Base-by-base conservation (phyloP, 2,329 filamentous ascomycete genomes). In the Penicillium fuscoglaucum region DNA sequence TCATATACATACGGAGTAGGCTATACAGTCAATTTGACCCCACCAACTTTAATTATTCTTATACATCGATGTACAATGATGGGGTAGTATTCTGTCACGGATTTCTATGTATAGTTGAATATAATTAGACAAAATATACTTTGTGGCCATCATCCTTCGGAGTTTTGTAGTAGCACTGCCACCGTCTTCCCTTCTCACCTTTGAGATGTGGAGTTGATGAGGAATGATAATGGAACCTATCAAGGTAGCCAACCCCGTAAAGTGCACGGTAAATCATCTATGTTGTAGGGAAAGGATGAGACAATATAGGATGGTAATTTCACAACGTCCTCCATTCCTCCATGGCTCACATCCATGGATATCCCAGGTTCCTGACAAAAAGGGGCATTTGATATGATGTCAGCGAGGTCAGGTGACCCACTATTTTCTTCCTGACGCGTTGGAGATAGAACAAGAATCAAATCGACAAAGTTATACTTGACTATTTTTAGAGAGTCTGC, bases 361-460 rank as follows among this genome's bases (percentile, higher is more conserved):
- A n/a, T 26, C 24, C 8, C 41, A 29, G 1, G 17, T 33, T 33
- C 17, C 10, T 47, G n/a, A 55, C 35, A 44, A 51, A 31, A 50
- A 55, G 45, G 45, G 53, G 41, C 19, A 26, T 45, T n/a, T n/a
- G 5, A 28, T 17, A 17, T 41, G 45, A 57, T 21, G 55, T 57
- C 49, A 53, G 43, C 26, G 45, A 49, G 21, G 55, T 58, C 55
- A 58, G 29, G 55, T 58, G 55, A 58, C 55, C 50, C 40, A 19
- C 19, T 10, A 3, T 40, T 29, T 48, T 43, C 33, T 4, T 17
- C 26, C 26, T 17, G 29, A 44, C 29, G 13, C 47, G 48, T 31
- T 35, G 15, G 17, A 46, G 21, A 37, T 33, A 28, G n/a, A 17
- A 53, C 51, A 31, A 17, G 3, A 21, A 44, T 6, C 12, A 35